phyloP scores from a whole-genome alignment of 192 early-diverging fungal genomes.

The Lobulomyces angularis region DNA sequence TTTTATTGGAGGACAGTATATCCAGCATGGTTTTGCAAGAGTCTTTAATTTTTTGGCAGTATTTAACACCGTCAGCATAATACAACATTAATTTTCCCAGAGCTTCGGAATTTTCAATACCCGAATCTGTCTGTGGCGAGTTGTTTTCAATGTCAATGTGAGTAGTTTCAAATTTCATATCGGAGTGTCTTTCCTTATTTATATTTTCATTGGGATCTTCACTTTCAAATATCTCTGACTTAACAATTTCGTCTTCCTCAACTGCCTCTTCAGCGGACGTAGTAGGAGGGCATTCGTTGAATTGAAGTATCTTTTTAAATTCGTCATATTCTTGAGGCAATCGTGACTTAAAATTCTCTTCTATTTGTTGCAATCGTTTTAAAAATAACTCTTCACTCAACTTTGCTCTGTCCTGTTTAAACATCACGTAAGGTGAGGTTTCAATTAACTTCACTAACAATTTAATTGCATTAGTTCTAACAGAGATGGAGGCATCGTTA shows the following conservation, averaged over 20 bases:
- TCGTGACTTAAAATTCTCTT: slow-evolving; percentile 12
- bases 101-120: neutral
- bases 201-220: slow-evolving; percentile 8
- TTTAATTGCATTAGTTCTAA: slow-evolving; percentile 84
- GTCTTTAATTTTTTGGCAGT: slow-evolving; percentile 68
- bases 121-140: neutral
- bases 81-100: slow-evolving; percentile 52
- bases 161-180: neutral
- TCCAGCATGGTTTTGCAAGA: slow-evolving; percentile 65
- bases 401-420: slow-evolving; percentile 64
- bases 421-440: slow-evolving; percentile 70
- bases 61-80: slow-evolving; percentile 78
- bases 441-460: slow-evolving; percentile 66
- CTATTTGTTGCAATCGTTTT: slow-evolving; percentile 48
- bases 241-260: slow-evolving; percentile 5
- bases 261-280: slow-evolving; percentile 3
- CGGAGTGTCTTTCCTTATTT: slow-evolving; percentile 6
- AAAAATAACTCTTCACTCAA: slow-evolving; percentile 51
- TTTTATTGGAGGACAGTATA: slow-evolving; percentile 77
- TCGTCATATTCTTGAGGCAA: neutral
- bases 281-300: neutral
- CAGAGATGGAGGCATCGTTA: slow-evolving; percentile 79
- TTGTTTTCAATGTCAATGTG: neutral
- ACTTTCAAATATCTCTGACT: neutral
- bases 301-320: slow-evolving; percentile 4